Conservation (phyloP, 306 rosid genomes). For the Canavalia gladiata region DNA sequence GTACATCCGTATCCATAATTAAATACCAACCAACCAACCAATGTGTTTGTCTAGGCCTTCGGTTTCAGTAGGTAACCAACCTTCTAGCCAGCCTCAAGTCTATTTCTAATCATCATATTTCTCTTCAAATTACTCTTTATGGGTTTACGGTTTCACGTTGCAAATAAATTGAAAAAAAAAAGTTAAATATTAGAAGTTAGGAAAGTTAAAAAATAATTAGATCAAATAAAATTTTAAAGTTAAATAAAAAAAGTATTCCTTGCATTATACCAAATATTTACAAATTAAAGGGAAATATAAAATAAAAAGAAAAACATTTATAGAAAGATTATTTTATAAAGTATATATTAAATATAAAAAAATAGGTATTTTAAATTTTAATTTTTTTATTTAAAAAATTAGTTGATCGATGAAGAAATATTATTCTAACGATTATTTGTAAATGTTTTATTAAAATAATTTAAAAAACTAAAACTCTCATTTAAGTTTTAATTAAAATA, state of each 20-base stretch:
- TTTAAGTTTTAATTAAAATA: neutral
- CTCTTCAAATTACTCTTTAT: neutral
- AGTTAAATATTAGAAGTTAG: neutral
- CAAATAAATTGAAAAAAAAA: no score
- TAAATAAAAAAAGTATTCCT: neutral
- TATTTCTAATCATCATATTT: neutral
- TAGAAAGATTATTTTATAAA: no score
- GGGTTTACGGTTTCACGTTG: neutral
- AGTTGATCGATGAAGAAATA: no score
- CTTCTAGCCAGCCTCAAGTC: neutral
- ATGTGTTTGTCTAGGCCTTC: neutral
- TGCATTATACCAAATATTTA: neutral
- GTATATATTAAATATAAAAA: no score
- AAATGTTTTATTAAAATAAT: neutral
- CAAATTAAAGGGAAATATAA: neutral
- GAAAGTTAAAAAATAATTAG: no score
- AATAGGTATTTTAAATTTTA: neutral
- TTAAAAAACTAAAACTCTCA: no score
- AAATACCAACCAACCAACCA: conserved; percentile 1
- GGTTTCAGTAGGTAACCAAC: no score
- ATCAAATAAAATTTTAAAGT: no score
- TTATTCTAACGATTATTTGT: neutral
- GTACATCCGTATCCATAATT: neutral
- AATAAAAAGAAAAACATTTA: no score
- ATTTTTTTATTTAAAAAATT: no score